Evolutionary conservation across 495 filamentous ascomycete genomes (phyloP), one percentile per base, ranked within the genome.

Genomic region (Aspergillus asperescens): DNA sequence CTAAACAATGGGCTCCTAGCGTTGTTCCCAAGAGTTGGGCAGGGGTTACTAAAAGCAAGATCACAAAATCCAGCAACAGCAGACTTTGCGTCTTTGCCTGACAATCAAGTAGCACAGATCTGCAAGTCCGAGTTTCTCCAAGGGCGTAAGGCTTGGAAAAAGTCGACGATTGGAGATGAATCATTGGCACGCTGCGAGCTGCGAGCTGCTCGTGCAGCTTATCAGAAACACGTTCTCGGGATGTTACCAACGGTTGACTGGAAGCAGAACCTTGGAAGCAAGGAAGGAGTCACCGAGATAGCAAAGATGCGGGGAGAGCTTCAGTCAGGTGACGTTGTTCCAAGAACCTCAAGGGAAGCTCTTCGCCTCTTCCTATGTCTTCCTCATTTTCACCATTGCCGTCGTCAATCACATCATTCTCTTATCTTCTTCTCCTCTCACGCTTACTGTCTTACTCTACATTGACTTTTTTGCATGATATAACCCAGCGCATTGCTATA

Each of bases 251-350:
- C n/a, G n/a, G n/a, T n/a, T n/a, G n/a, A n/a, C n/a, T n/a, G n/a
- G n/a, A n/a, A n/a, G n/a, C n/a, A n/a, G 27, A 32, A 52, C n/a
- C 25, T 15, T n/a, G 8, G 22, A 31, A 19, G 41, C 34, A 18
- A 31, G 8, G 15, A 27, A 22, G 7, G 4, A n/a, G n/a, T n/a
- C n/a, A n/a, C n/a, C n/a, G n/a, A n/a, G 10, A 42, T 28, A 28
- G 25, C 25, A 5, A 12, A 28, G 25, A 32, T 44, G 52, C 52
- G 52, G 52, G 52, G 52, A 54, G 52, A 55, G 52, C 52, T 55
- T 28, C 25, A 35, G 52, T 55, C 52, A 55, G 34, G 43, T 55
- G 52, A 55, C 46, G 24, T 48, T 20, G 39, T 49, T 29, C 22
- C 40, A 45, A 45, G 39, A 24, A 35, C 12, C 25, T 3, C 28